Evolutionary conservation across 768 basidiomycete genomes (phyloP).

Genomic region (Exsudoporus frostii): DNA sequence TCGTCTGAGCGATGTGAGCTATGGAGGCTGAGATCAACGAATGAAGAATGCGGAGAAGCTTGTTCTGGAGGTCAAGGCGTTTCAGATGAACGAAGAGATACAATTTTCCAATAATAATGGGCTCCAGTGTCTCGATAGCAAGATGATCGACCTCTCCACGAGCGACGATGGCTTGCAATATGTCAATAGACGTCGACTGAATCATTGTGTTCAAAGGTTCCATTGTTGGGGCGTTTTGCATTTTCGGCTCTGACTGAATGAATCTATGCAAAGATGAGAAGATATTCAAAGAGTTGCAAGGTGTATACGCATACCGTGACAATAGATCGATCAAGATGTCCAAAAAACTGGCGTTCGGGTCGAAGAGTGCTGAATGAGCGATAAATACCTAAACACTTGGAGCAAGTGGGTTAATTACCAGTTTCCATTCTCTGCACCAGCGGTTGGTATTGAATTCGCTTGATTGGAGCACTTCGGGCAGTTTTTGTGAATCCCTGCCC

Average conservation of each 20-base stretch:
- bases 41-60: slow-evolving; percentile 87
- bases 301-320: slow-evolving; percentile 62
- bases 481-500: slow-evolving; percentile 84
- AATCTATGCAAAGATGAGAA: slow-evolving; percentile 44
- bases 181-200: slow-evolving; percentile 74
- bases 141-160: slow-evolving; percentile 73
- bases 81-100: slow-evolving; percentile 66
- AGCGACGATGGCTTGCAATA: slow-evolving; percentile 78
- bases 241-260: slow-evolving; percentile 73
- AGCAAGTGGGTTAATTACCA: slow-evolving; percentile 39
- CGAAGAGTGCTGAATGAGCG: slow-evolving; percentile 30
- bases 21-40: slow-evolving; percentile 71
- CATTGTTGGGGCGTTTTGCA: slow-evolving; percentile 48
- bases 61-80: slow-evolving; percentile 86
- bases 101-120: slow-evolving; percentile 69
- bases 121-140: slow-evolving; percentile 63
- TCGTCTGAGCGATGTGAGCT: slow-evolving; percentile 29
- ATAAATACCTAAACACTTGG: slow-evolving; percentile 4
- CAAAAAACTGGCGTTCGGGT: slow-evolving; percentile 65
- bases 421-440: slow-evolving; percentile 59
- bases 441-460: slow-evolving; percentile 60
- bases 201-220: slow-evolving; percentile 57
- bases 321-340: slow-evolving; percentile 74
- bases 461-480: slow-evolving; percentile 60
- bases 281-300: not conserved